These are phyloP conservation scores for Zygosaccharomyces pseudorouxii DNA, from an alignment of 805 yeast species.

Conservation along the genomic window DNA sequence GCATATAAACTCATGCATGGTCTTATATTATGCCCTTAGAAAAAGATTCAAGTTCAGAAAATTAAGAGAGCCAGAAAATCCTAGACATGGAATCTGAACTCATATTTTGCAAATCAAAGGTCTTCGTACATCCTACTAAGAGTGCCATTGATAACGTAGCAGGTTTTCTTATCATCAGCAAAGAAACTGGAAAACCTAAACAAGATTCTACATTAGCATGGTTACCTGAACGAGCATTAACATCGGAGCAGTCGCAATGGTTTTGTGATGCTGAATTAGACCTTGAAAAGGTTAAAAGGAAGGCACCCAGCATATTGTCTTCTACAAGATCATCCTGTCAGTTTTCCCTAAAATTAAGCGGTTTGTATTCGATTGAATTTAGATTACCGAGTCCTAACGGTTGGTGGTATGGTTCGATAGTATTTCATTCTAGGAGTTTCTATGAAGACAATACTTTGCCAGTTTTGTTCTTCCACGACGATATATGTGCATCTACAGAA, in stretches of 20 bases:
- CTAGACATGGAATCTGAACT: slow-evolving; percentile 19
- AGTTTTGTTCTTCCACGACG: slow-evolving; percentile 87
- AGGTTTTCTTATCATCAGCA: slow-evolving; percentile 68
- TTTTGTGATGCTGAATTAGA: slow-evolving; percentile 17
- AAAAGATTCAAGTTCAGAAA: neutral
- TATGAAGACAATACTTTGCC: slow-evolving; percentile 59
- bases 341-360: slow-evolving; percentile 54
- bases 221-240: slow-evolving; percentile 24
- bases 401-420: slow-evolving; percentile 88
- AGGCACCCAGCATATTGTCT: slow-evolving; percentile 8
- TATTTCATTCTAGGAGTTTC: slow-evolving; percentile 55
- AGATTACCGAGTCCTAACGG: slow-evolving; percentile 74
- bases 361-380: slow-evolving; percentile 72
- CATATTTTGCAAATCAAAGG: slow-evolving; percentile 55
- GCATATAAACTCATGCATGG: neutral
- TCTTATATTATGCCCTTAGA: neutral
- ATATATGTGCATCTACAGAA: slow-evolving; percentile 71
- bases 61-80: neutral
- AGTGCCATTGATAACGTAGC: slow-evolving; percentile 70
- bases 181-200: slow-evolving; percentile 41
- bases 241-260: slow-evolving; percentile 16
- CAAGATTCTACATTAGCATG: slow-evolving; percentile 38
- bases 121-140: slow-evolving; percentile 77
- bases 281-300: slow-evolving; percentile 9
- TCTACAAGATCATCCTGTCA: slow-evolving; percentile 48